Evolutionary conservation across 345 rosid species (phyloP), one percentile per base, ranked within the genome.

Genomic region (Isatis tinctoria): DNA sequence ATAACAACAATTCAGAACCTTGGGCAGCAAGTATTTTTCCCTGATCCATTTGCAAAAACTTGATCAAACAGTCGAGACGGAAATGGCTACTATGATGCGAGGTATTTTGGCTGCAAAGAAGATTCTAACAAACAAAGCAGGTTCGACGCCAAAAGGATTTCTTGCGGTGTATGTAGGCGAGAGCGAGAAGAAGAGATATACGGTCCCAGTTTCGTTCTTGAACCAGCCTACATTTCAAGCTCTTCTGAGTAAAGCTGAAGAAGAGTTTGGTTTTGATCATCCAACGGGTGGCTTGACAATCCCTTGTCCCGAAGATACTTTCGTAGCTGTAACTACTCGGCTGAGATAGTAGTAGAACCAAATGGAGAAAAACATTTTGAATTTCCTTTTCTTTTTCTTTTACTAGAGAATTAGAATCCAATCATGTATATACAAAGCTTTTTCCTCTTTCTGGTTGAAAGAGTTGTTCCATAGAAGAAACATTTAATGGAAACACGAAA

Each of bases 91-190:
- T 52, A 30, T 63, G 13, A 22, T 32, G 17, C 22, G 77, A 63
- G 16, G 76, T 47, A 7, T 63, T 4, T 8, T 53, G 70, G 41
- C 33, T 53, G 76, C 70, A 40, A 62, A 63, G 70, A 71, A 71
- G 68, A 60, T 73, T 28, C 13, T 63, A 72, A 49, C 3, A 0
- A 58, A 20, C 11, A 74, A 67, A 66, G 53, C 10, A 47, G 36
- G 30, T 61, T 60, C 32, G 30, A 60, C 51, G 8, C 85, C 76
- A 1, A 87, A 80, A 62, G 84, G 86, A 8, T 75, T 74, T 64
- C 43, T 82, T 51, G 84, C 78, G 10, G 83, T 84, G 6, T 84
- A 85, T 53, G 86, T 85, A 14, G 87, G 88, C 17, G 91, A 84
- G 36, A 44, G 4, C 13, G 70, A 67, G 27, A 26, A 70, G 33